These are phyloP conservation scores for Carex littledalei DNA, from an alignment of 176 grass and related monocot species.

Conservation along the genomic window DNA sequence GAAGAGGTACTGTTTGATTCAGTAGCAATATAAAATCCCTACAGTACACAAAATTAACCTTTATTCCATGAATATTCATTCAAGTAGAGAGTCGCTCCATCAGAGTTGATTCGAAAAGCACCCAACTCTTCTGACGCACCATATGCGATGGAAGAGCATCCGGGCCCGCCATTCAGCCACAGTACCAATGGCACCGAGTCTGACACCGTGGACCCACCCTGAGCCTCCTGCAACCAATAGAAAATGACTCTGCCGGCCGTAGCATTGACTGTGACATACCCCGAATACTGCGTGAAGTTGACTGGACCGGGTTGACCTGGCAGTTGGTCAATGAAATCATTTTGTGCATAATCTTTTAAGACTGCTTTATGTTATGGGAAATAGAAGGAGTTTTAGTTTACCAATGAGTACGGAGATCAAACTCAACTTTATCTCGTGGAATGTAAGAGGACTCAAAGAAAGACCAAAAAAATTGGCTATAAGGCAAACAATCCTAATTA, in stretches of 20 bases:
- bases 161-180: constrained; percentile 92
- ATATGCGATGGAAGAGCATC: constrained; percentile 80
- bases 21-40: no score
- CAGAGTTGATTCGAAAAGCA: constrained; percentile 68
- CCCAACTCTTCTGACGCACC: constrained; percentile 87
- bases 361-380: no score
- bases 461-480: no score
- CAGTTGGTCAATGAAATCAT: constrained; percentile 50
- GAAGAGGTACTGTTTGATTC: no score
- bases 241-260: constrained; percentile 57
- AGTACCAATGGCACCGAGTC: constrained; percentile 59
- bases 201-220: neutral
- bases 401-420: no score
- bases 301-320: constrained; percentile 64
- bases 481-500: no score
- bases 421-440: no score
- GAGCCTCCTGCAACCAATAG: constrained; percentile 66
- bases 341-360: neutral
- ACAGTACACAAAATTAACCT: constrained; percentile 22
- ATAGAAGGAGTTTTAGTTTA: no score
- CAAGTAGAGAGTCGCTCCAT: constrained; percentile 48
- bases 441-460: no score
- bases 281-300: constrained; percentile 86
- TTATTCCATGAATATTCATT: constrained; percentile 80
- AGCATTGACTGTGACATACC: constrained; percentile 69